These are phyloP conservation scores for Suhomyces atakaporum DNA, from an alignment of 1,139 yeast species.

Conservation along the genomic window DNA sequence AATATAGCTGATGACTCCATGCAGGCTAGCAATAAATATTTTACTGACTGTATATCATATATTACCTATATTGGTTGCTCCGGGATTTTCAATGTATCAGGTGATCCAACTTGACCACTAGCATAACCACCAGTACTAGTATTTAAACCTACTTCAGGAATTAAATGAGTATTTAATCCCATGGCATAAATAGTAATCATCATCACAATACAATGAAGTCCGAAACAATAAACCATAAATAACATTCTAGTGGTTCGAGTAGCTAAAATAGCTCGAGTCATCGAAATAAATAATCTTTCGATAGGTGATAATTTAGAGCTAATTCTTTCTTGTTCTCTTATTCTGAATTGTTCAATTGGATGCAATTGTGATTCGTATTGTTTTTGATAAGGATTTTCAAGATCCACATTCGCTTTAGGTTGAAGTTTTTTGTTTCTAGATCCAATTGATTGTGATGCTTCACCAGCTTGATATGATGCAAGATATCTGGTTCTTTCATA, in stretches of 20 bases:
- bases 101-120: constrained; percentile 19
- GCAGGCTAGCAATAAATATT: not conserved
- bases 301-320: constrained; percentile 71
- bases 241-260: constrained; percentile 72
- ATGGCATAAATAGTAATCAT: constrained; percentile 61
- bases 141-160: constrained; percentile 52
- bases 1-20: constrained; percentile 6
- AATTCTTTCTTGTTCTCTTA: constrained; percentile 75
- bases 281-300: constrained; percentile 74
- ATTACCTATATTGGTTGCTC: constrained; percentile 4
- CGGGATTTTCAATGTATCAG: constrained; percentile 10
- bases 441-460: constrained; percentile 18
- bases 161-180: constrained; percentile 46
- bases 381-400: constrained; percentile 60
- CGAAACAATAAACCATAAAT: constrained; percentile 72
- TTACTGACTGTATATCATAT: no score
- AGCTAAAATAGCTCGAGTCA: constrained; percentile 73
- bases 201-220: constrained; percentile 75
- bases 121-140: constrained; percentile 50
- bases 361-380: constrained; percentile 78
- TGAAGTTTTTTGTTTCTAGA: constrained; percentile 24
- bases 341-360: constrained; percentile 82
- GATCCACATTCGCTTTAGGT: constrained; percentile 44
- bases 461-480: constrained; percentile 48
- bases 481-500: constrained; percentile 81